A percentile compares a stretch with the other conserved stretches of the same genome.
phyloP scores from a whole-genome alignment of 2,329 filamentous ascomycete species.

The Nothopassalora personata region DNA sequence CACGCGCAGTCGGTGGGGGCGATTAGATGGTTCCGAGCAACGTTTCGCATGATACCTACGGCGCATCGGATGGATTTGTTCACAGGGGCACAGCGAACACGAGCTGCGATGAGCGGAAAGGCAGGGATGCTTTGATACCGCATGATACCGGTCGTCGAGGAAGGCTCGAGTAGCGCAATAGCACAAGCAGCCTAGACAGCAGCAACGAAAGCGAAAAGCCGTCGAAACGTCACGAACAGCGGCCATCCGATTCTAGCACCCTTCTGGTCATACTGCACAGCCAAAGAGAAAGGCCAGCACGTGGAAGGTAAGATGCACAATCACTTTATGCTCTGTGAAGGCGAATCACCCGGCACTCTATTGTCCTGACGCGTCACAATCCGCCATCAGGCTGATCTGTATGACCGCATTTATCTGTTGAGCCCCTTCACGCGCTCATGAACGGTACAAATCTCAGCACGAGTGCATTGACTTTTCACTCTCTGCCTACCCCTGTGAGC shows the following conservation, averaged over 20 bases:
- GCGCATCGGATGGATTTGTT: conserved; percentile 3
- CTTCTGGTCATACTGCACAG: not conserved
- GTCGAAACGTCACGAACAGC: conserved; percentile 1
- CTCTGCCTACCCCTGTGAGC: too few species aligned
- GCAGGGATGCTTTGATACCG: not conserved
- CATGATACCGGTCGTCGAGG: conserved; percentile 2
- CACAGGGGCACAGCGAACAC: not conserved
- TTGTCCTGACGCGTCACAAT: too few species aligned
- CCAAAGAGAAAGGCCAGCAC: not conserved
- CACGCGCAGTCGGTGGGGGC: conserved; percentile 23
- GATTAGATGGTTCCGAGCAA: conserved; percentile 16
- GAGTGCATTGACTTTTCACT: too few species aligned
- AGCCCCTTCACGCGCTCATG: too few species aligned
- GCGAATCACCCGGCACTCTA: too few species aligned
- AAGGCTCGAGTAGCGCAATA: conserved; percentile 1
- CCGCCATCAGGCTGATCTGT: too few species aligned
- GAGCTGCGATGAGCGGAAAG: not conserved
- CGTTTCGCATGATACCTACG: conserved; percentile 11
- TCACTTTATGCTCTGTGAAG: not conserved
- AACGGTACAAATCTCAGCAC: too few species aligned
- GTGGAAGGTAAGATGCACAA: not conserved
- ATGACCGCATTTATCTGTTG: too few species aligned
- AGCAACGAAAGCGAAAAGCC: conserved; percentile 1
- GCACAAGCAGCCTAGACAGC: conserved; percentile 4
- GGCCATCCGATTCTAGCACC: not conserved